Conservation (phyloP, 345 rosid species). For the Syzygium oleosum region DNA sequence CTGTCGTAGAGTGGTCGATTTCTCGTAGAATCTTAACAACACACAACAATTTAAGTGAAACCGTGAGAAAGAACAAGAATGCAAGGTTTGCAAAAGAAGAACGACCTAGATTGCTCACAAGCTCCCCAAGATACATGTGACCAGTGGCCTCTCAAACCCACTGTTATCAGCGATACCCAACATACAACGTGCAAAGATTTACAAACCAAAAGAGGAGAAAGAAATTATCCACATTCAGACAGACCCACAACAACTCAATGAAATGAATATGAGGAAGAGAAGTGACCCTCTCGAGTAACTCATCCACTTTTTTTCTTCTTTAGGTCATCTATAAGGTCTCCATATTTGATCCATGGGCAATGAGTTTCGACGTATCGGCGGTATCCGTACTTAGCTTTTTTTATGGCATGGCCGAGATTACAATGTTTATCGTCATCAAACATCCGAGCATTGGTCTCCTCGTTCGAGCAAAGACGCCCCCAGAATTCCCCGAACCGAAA, state of each 20-base stretch:
- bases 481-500: neutral
- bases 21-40: neutral
- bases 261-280: neutral
- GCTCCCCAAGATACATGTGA: neutral
- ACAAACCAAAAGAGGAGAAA: neutral
- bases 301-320: neutral
- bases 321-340: neutral
- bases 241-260: neutral
- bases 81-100: neutral
- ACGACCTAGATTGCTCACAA: neutral
- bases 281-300: neutral
- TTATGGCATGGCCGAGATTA: neutral
- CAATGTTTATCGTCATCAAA: neutral
- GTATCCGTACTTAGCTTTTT: neutral
- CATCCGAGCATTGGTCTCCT: neutral
- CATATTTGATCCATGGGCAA: neutral
- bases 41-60: neutral
- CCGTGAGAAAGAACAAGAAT: neutral
- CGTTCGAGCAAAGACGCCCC: neutral
- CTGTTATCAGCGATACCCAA: neutral
- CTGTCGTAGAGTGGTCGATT: too few relatives aligned
- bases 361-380: neutral
- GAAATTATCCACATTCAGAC: neutral
- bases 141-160: neutral
- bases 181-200: neutral